phyloP scores from a whole-genome alignment of 1,284 basidiomycete species.

The Pseudozyma pruni region DNA sequence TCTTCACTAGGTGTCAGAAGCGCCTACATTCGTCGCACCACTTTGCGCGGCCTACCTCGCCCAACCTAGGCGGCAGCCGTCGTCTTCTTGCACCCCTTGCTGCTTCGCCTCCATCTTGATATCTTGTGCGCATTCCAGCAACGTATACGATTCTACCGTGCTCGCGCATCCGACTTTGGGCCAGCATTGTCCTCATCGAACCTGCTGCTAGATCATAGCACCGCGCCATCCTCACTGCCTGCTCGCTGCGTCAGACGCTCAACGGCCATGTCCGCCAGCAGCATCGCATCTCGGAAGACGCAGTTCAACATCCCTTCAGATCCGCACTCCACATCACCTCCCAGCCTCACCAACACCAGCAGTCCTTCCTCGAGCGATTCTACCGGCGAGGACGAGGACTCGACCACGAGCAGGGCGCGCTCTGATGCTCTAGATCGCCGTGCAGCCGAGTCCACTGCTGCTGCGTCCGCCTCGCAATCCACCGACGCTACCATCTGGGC shows the following conservation, averaged over 20 bases:
- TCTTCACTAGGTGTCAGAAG: too few relatives aligned
- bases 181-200: too few relatives aligned
- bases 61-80: background rate
- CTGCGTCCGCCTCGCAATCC: background rate
- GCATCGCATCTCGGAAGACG: background rate
- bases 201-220: too few relatives aligned
- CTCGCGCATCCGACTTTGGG: too few relatives aligned
- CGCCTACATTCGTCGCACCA: too few relatives aligned
- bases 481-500: conserved; percentile 31
- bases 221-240: too few relatives aligned
- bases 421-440: conserved; percentile 13
- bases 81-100: too few relatives aligned
- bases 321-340: conserved; percentile 34
- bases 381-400: conserved; percentile 36
- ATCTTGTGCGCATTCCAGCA: too few relatives aligned
- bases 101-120: too few relatives aligned
- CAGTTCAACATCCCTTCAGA: conserved; percentile 10
- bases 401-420: conserved; percentile 15
- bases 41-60: background rate
- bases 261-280: conserved; percentile 41
- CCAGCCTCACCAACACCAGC: conserved; percentile 39
- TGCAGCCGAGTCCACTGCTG: conserved; percentile 8
- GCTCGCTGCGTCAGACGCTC: background rate
- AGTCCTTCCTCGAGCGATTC: conserved; percentile 50
- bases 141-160: too few relatives aligned